These are phyloP conservation scores for Raddia guianensis DNA, from an alignment of 176 grass and related monocot species.

Conservation along the genomic window DNA sequence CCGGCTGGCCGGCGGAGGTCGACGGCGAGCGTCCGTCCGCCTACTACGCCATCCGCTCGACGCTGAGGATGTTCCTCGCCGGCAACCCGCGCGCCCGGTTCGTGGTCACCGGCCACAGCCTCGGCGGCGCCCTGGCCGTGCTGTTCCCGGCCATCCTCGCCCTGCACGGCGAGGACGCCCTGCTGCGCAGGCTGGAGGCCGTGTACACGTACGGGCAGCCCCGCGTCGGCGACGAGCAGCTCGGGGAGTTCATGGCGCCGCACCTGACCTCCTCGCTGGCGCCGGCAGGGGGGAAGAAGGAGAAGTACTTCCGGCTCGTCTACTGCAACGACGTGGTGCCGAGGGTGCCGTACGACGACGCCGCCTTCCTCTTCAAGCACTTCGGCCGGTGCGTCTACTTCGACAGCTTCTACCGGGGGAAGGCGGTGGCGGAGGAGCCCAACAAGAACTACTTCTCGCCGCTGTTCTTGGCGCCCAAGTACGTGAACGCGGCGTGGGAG, in stretches of 20 bases:
- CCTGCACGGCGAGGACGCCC: constrained; percentile 30
- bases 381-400: constrained; percentile 70
- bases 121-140: constrained; percentile 74
- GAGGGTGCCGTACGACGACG: constrained; percentile 71
- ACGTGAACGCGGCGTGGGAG: constrained; percentile 68
- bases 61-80: constrained; percentile 41
- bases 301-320: constrained; percentile 64
- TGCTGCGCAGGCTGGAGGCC: constrained; percentile 51
- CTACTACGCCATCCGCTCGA: constrained; percentile 73
- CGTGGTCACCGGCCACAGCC: constrained; percentile 73
- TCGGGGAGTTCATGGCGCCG: constrained; percentile 51
- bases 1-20: constrained; percentile 39
- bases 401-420: constrained; percentile 48
- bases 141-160: constrained; percentile 70
- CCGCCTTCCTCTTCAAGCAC: constrained; percentile 65
- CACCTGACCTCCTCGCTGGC: not conserved
- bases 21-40: constrained; percentile 27
- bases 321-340: constrained; percentile 88
- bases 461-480: constrained; percentile 53
- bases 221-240: constrained; percentile 52
- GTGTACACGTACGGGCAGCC: constrained; percentile 93
- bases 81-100: constrained; percentile 57
- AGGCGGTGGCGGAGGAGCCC: constrained; percentile 51
- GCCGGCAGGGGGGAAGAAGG: not conserved
- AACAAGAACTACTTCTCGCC: constrained; percentile 93